These are phyloP conservation scores for Yamadazyma sp. DNA, from an alignment of 1,139 yeast genomes.

Conservation along the genomic window DNA sequence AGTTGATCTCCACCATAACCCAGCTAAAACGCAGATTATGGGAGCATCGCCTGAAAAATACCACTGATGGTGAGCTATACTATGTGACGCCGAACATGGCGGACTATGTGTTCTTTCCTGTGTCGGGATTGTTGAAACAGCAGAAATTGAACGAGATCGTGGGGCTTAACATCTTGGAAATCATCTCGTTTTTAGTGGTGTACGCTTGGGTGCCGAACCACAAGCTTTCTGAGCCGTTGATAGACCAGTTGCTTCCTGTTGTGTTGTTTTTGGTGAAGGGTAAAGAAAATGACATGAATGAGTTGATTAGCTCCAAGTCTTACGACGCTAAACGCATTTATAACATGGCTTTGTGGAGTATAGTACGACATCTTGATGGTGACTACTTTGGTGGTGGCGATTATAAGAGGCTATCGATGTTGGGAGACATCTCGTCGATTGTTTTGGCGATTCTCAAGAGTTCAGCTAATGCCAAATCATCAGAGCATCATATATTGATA, in stretches of 20 bases:
- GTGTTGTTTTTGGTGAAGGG: slow-evolving; percentile 26
- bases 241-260: slow-evolving; percentile 40
- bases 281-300: slow-evolving; percentile 4
- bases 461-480: slow-evolving; percentile 7
- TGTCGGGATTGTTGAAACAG: slow-evolving; percentile 34
- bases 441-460: slow-evolving; percentile 9
- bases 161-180: slow-evolving; percentile 23
- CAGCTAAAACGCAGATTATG: slow-evolving; percentile 15
- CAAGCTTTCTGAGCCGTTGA: slow-evolving; percentile 19
- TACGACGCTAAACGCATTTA: not conserved
- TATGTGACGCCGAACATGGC: slow-evolving; percentile 33
- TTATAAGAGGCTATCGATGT: slow-evolving; percentile 12
- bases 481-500: slow-evolving; percentile 19
- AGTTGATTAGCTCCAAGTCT: not conserved
- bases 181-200: slow-evolving; percentile 28
- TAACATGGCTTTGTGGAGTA: not conserved
- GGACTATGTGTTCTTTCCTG: slow-evolving; percentile 44
- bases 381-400: slow-evolving; percentile 5
- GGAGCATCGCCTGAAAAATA: slow-evolving; percentile 17
- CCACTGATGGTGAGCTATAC: slow-evolving; percentile 18
- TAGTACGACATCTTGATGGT: not conserved
- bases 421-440: slow-evolving; percentile 15
- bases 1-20: slow-evolving; percentile 12
- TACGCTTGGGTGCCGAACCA: slow-evolving; percentile 33
- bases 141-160: slow-evolving; percentile 22